Evolutionary conservation across 2,329 filamentous ascomycete species (phyloP).

Genomic region (Monilinia fructicola): DNA sequence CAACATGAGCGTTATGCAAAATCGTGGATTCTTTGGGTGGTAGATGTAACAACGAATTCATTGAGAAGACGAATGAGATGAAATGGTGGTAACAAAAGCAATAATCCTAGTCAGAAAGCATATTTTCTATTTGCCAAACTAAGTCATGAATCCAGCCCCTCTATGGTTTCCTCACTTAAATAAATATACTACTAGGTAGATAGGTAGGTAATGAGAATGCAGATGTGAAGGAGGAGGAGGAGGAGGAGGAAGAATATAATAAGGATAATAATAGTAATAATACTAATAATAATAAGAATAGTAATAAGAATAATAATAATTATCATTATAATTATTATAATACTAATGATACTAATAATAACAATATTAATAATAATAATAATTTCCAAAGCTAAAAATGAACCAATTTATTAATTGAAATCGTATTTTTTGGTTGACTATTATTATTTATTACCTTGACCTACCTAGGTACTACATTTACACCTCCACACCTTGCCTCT

Average conservation of each 20-base stretch:
- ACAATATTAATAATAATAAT: background rate
- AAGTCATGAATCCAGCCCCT: too few relatives aligned
- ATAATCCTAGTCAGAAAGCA: background rate
- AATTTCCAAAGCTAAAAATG: background rate
- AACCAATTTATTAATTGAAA: background rate
- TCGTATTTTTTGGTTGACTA: background rate
- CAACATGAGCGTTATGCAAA: conserved; percentile 18
- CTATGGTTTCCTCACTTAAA: too few relatives aligned
- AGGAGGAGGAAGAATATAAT: too few relatives aligned
- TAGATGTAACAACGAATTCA: conserved; percentile 11
- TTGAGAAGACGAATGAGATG: conserved; percentile 11
- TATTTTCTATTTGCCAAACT: conserved; percentile 2
- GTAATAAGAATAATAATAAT: too few relatives aligned
- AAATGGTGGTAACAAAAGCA: too few relatives aligned
- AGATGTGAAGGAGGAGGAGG: too few relatives aligned
- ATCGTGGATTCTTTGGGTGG: conserved; percentile 14
- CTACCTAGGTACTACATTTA: background rate
- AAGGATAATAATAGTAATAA: too few relatives aligned
- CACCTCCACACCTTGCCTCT: too few relatives aligned
- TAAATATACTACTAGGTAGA: too few relatives aligned
- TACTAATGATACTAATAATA: too few relatives aligned
- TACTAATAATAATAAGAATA: background rate
- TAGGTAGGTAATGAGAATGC: too few relatives aligned
- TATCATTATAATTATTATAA: too few relatives aligned
- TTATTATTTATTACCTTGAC: background rate